Conservation (phyloP, 2,329 filamentous ascomycete species). For the Ophiocordyceps polyrhachis-furcata region DNA sequence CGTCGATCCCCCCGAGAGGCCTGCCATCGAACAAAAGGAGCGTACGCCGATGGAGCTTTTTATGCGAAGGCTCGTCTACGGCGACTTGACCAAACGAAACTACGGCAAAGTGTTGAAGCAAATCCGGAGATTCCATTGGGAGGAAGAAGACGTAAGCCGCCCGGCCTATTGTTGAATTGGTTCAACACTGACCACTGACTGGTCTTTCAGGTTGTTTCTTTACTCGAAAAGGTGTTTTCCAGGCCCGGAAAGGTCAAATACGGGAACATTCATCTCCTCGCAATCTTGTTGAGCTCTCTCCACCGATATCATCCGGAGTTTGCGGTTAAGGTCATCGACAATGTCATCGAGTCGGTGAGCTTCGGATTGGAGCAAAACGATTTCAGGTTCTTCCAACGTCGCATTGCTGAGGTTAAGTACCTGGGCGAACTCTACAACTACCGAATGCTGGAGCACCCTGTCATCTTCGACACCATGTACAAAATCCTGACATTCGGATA, state of each 20-base stretch:
- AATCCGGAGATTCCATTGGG: slow-evolving; percentile 91
- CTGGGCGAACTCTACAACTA: slow-evolving; percentile 95
- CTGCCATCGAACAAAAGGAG: slow-evolving; percentile 93
- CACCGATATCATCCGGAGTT: slow-evolving; percentile 88
- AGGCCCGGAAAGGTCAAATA: slow-evolving; percentile 97
- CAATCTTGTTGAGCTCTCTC: slow-evolving; percentile 72
- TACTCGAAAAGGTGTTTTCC: slow-evolving; percentile 80
- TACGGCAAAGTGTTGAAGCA: slow-evolving; percentile 89
- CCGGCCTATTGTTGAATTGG: no score
- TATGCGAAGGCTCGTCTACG: slow-evolving; percentile 78
- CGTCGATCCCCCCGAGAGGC: slow-evolving; percentile 83
- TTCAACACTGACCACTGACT: no score
- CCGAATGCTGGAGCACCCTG: slow-evolving; percentile 83
- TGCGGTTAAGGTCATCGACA: slow-evolving; percentile 79
- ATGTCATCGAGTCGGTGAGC: slow-evolving; percentile 70
- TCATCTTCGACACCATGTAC: slow-evolving; percentile 91
- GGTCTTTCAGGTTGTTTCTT: slow-evolving; percentile 39
- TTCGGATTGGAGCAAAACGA: slow-evolving; percentile 89
- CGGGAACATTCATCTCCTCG: slow-evolving; percentile 84
- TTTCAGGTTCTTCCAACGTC: slow-evolving; percentile 90
- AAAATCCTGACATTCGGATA: slow-evolving; percentile 88
- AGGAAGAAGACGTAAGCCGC: slow-evolving; percentile 55
- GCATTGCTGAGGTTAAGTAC: slow-evolving; percentile 91
- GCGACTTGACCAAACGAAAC: slow-evolving; percentile 85
- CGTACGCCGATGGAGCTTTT: slow-evolving; percentile 84